These are phyloP conservation scores for Bolboschoenus planiculmis DNA, from an alignment of 176 grass and related monocot genomes.

Conservation along the genomic window DNA sequence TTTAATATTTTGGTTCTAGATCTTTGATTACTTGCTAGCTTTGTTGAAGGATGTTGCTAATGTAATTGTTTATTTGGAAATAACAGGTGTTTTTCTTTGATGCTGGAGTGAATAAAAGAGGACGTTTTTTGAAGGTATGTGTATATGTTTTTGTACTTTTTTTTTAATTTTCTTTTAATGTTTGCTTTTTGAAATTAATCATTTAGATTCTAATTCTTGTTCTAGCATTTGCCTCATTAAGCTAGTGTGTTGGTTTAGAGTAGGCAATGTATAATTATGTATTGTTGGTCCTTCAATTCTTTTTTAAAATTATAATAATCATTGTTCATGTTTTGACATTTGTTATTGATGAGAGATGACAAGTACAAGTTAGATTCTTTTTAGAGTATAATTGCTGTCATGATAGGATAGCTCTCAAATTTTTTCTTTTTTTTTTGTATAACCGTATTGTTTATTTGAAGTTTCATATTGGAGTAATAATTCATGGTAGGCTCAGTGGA, in stretches of 20 bases:
- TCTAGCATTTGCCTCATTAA: not conserved
- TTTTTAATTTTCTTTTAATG: conserved; percentile 2
- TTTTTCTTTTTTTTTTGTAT: not conserved
- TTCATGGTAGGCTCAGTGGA: not conserved
- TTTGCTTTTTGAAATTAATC: not conserved
- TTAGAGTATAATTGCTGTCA: not conserved
- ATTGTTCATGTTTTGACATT: conserved; percentile 9
- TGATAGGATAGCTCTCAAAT: not conserved
- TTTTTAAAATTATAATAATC: not conserved
- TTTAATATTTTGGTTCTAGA: not conserved
- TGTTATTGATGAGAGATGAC: not conserved
- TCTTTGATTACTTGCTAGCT: not conserved
- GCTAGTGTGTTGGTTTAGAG: not conserved
- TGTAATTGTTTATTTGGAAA: conserved; percentile 10
- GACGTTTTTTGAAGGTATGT: conserved; percentile 86
- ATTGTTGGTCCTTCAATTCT: not conserved
- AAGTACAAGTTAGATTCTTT: not conserved
- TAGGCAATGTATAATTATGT: not conserved
- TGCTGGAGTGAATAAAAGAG: conserved; percentile 96
- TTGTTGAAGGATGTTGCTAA: not conserved
- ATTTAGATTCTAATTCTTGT: conserved; percentile 8
- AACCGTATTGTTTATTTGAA: conserved; percentile 1
- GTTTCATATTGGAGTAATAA: not conserved
- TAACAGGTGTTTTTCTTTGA: conserved; percentile 92
- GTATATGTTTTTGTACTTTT: not conserved